Percentiles rank a stretch among this genome's conserved stretches.
phyloP scores from a whole-genome alignment of 495 filamentous ascomycete species.

The Penicillium antarcticum region DNA sequence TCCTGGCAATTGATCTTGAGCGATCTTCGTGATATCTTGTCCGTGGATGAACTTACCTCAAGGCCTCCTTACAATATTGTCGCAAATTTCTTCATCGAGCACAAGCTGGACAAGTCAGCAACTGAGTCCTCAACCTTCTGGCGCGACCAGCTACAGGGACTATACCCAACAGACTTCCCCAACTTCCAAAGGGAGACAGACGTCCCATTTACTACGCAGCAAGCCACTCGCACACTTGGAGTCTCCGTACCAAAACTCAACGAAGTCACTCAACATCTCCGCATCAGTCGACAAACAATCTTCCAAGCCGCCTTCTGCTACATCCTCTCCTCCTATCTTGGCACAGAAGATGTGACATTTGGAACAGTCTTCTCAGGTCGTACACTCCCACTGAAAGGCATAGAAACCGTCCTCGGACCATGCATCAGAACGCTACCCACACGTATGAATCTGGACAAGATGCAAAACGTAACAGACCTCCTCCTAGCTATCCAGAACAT shows the following conservation, averaged over 20 bases:
- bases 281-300: slow-evolving; percentile 49
- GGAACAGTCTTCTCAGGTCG: slow-evolving; percentile 75
- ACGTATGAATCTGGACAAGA: slow-evolving; percentile 48
- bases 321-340: slow-evolving; percentile 58
- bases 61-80: slow-evolving; percentile 27
- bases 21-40: slow-evolving; percentile 52
- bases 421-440: slow-evolving; percentile 68
- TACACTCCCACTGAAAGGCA: slow-evolving; percentile 57
- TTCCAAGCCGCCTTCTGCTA: slow-evolving; percentile 68
- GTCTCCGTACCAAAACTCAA: slow-evolving; percentile 25
- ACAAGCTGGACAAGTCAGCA: slow-evolving; percentile 34
- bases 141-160: slow-evolving; percentile 50
- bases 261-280: slow-evolving; percentile 23
- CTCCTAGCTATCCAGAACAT: slow-evolving; percentile 55
- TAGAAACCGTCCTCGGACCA: slow-evolving; percentile 71
- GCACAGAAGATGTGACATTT: slow-evolving; percentile 60
- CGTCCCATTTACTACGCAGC: slow-evolving; percentile 9
- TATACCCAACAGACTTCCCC: slow-evolving; percentile 26
- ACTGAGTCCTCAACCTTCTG: slow-evolving; percentile 61
- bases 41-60: slow-evolving; percentile 6
- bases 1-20: slow-evolving; percentile 67
- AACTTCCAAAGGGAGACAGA: slow-evolving; percentile 20
- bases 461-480: slow-evolving; percentile 52
- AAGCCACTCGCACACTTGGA: slow-evolving; percentile 33
- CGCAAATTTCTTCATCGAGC: slow-evolving; percentile 31